Evolutionary conservation across 2,329 filamentous ascomycete species (phyloP).

Genomic region (Leptographium wingfieldii): DNA sequence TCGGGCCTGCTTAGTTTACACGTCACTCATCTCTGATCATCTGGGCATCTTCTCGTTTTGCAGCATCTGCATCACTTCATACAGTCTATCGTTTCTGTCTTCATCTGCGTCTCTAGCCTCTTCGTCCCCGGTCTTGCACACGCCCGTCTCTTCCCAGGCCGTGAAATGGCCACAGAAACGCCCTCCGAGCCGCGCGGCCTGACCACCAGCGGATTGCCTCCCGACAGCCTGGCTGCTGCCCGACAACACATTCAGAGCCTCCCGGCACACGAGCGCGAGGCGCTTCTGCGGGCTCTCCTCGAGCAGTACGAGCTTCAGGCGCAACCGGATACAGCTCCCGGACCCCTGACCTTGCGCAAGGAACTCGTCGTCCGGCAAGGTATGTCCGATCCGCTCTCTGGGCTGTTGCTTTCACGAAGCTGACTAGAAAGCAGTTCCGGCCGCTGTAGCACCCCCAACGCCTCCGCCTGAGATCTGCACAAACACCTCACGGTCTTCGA

Average conservation of each 20-base stretch:
- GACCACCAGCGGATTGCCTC: neutral
- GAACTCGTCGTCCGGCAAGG: neutral
- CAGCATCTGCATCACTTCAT: neutral
- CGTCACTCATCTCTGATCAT: neutral
- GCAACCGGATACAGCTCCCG: conserved; percentile 21
- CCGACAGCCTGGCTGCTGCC: conserved; percentile 16
- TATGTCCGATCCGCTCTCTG: neutral
- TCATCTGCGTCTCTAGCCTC: too few relatives aligned
- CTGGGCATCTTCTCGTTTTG: neutral
- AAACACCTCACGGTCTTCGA: neutral
- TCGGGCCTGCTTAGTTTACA: neutral
- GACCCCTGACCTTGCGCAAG: neutral
- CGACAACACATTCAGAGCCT: conserved; percentile 21
- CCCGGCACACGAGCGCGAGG: conserved; percentile 19
- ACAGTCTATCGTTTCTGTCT: neutral
- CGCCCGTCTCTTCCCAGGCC: neutral
- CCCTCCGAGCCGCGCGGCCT: conserved; percentile 1
- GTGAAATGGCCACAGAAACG: conserved; percentile 2
- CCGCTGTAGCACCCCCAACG: neutral
- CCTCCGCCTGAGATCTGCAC: neutral
- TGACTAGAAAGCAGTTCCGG: neutral
- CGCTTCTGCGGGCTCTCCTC: conserved; percentile 19
- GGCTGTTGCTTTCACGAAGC: neutral
- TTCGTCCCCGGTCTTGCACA: too few relatives aligned
- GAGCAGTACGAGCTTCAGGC: conserved; percentile 16